These are phyloP conservation scores for Fusarium liriodendri DNA, from an alignment of 2,329 filamentous ascomycete species.

Conservation along the genomic window DNA sequence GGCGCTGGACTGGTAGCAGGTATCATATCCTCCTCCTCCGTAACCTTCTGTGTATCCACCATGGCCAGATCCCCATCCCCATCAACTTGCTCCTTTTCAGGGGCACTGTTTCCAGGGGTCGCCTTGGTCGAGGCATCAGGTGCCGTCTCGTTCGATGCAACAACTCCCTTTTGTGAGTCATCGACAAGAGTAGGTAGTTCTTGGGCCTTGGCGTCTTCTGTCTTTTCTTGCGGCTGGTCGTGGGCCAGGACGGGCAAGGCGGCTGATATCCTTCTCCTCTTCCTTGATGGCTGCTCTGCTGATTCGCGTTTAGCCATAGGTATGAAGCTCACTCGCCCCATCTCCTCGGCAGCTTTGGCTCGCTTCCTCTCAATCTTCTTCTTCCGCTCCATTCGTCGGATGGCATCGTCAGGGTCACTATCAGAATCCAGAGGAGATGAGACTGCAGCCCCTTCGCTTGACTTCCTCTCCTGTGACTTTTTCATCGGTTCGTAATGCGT, in stretches of 20 bases:
- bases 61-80: conserved; percentile 17
- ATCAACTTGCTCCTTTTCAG: conserved; percentile 14
- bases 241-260: not conserved
- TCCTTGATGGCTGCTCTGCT: conserved; percentile 39
- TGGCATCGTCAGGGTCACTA: conserved; percentile 51
- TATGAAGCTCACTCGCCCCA: conserved; percentile 55
- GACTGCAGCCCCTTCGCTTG: conserved; percentile 37
- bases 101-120: conserved; percentile 43
- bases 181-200: conserved; percentile 31
- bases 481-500: conserved; percentile 59
- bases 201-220: conserved; percentile 13
- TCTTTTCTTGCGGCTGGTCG: not conserved
- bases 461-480: conserved; percentile 57
- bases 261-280: conserved; percentile 40
- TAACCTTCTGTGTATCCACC: conserved; percentile 26
- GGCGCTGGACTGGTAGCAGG: conserved; percentile 53
- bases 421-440: conserved; percentile 41
- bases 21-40: conserved; percentile 51
- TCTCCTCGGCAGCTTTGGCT: conserved; percentile 53
- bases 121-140: conserved; percentile 48
- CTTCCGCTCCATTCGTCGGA: conserved; percentile 49
- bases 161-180: conserved; percentile 41
- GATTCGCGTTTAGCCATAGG: conserved; percentile 37
- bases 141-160: conserved; percentile 40
- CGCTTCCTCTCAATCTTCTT: conserved; percentile 53